Base-by-base conservation (phyloP, 2,329 filamentous ascomycete species). In the Karstenula rhodostoma region DNA sequence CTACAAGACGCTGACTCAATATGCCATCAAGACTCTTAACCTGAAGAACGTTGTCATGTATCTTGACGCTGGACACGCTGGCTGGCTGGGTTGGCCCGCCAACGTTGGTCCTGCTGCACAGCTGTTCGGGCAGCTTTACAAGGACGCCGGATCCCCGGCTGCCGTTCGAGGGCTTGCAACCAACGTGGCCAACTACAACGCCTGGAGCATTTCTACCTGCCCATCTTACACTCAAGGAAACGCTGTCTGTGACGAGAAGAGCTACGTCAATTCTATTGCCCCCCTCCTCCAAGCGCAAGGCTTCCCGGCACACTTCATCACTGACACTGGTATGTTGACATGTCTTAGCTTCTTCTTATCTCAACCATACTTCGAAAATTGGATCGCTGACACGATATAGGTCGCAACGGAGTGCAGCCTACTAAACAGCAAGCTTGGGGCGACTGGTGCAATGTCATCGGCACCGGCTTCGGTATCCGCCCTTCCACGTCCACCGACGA, bases 401-500 rank as follows among this genome's bases (percentile, higher is more conserved):
- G 76, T 70, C 87, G 89, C 67, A 88, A 85, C 57, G 87, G 86
- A 23, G 85, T 85, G 46, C 87, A 89, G 74, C 84, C 84, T 42
- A 86, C 84, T 22, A 69, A 77, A 7, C 84, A 85, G 70, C 75
- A 78, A 58, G 73, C 74, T 29, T 88, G 87, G 86, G 87, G 87
- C 27, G 81, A 89, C 73, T 90, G 88, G 88, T 90, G 87, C 80
- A 90, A 89, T 70, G 81, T 88, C 61, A 84, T 80, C 53, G 85
- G 84, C 35, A 85, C 86, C 57, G 87, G 88, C 13, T 89, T 89
- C 65, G 88, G 88, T 61, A 76, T 77, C 17, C 83, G 86, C 15
- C 87, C 87, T 2, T 84, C 84, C 5, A 81, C 86, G n/a, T 79
- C 85, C 70, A 90, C 88, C 5, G 85, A 84, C n/a, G 82, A 86